Base-by-base conservation (phyloP, 106 monocot species). In the Iris macrosiphon region DNA sequence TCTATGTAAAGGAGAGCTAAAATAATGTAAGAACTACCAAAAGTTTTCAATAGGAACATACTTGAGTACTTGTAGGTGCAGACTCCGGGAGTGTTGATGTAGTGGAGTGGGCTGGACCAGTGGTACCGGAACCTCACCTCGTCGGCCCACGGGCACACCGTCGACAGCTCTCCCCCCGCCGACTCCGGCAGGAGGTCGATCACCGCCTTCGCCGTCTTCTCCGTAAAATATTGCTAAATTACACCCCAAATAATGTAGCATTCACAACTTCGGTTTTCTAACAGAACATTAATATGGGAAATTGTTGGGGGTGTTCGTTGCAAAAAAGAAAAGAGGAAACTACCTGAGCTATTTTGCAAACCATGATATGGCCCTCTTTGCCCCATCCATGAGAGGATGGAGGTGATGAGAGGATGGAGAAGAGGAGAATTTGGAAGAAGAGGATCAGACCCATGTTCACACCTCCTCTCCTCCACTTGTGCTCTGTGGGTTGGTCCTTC, bases 81-180 rank as follows among this genome's bases (percentile, higher is more conserved):
- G 17, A 89, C 89, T 54, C 52, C 73, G 1, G 89, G 94, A 1
- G 94, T 95, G 57, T 95, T 79, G 35, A 72, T 46, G 63, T 76
- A 95, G 49, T 95, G 94, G 17, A 95, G 88, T 2, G 75, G 78
- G 43, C 78, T 76, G 6, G 94, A 33, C 94, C 94, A 95, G 30
- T 60, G 76, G 69, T 82, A 85, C 20, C 23, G 61, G 72, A 78
- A 85, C 31, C 84, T 51, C 1, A 85, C 34, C 70, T 71, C 21
- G 45, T 95, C 94, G 0, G 94, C 70, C 94, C 89, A 96, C 10
- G 89, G 76, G 65, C 95, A 96, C 31, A 83, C 70, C 16, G 60
- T 14, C 34, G 89, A 76, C 25, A 96, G 65, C 12, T 85, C 82
- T 5, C 95, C 95, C 17, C 23, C 70, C 0, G 89, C 89, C 3